These are phyloP conservation scores for Rhododendron mucronatum DNA, from an alignment of 148 eudicot species.

Conservation along the genomic window DNA sequence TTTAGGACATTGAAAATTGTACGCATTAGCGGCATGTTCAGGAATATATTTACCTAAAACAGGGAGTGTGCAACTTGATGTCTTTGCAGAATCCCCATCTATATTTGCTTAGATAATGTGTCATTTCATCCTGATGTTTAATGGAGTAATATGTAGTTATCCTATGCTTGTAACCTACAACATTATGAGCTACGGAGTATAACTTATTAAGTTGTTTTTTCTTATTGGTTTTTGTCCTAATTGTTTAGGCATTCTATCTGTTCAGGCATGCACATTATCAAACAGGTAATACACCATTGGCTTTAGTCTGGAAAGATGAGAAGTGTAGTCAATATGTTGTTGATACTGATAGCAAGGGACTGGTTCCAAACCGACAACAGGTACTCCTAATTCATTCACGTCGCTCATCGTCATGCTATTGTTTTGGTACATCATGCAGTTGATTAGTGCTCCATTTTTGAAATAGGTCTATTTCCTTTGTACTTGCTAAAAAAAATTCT, in stretches of 20 bases:
- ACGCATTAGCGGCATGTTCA: background rate
- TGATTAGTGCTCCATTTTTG: no score
- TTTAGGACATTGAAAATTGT: background rate
- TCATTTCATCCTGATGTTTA: slow-evolving; percentile 6
- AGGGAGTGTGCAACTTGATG: background rate
- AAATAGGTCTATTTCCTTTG: no score
- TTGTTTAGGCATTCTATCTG: slow-evolving; percentile 1
- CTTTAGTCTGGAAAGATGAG: slow-evolving; percentile 92
- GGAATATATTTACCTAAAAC: background rate
- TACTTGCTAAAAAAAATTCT: no score
- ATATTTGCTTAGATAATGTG: background rate
- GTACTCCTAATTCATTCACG: slow-evolving; percentile 23
- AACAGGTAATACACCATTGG: slow-evolving; percentile 87
- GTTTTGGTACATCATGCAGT: no score
- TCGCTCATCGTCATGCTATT: no score
- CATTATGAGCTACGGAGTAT: background rate
- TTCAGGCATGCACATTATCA: slow-evolving; percentile 92
- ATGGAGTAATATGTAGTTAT: background rate
- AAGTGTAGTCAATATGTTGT: slow-evolving; percentile 86
- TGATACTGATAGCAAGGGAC: slow-evolving; percentile 84
- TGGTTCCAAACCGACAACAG: slow-evolving; percentile 73
- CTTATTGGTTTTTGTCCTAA: slow-evolving; percentile 11
- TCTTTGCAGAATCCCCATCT: background rate
- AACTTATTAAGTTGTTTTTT: background rate
- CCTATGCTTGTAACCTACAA: background rate